phyloP scores from a whole-genome alignment of 2,329 filamentous ascomycete species.

The Diaporthe citriasiana region DNA sequence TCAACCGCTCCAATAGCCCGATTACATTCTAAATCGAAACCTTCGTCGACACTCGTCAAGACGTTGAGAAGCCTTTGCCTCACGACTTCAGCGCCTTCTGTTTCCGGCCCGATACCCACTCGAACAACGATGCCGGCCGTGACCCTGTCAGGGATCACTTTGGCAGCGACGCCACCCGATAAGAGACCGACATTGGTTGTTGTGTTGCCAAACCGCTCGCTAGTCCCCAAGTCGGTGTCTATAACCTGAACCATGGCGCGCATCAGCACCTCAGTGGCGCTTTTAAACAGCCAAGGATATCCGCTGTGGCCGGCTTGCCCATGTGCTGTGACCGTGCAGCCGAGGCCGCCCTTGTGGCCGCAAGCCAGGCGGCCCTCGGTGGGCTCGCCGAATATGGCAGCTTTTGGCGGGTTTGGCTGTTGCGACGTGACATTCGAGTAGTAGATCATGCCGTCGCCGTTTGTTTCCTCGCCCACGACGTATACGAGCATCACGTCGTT shows the following conservation, averaged over 20 bases:
- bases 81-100: conserved; percentile 66
- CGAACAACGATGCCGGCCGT: conserved; percentile 77
- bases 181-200: conserved; percentile 89
- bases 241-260: conserved; percentile 77
- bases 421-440: conserved; percentile 58
- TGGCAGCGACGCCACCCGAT: conserved; percentile 84
- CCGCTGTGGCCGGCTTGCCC: conserved; percentile 89
- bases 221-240: conserved; percentile 79
- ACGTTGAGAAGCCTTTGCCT: conserved; percentile 66
- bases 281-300: conserved; percentile 90
- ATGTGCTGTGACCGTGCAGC: conserved; percentile 75
- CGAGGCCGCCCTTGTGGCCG: conserved; percentile 89
- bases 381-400: conserved; percentile 90
- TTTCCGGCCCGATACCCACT: conserved; percentile 70
- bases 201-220: conserved; percentile 84
- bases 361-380: conserved; percentile 91
- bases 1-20: conserved; percentile 78
- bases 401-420: conserved; percentile 64
- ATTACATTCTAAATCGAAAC: conserved; percentile 72
- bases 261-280: conserved; percentile 85
- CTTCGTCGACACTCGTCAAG: conserved; percentile 68
- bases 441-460: conserved; percentile 82
- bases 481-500: conserved; percentile 72
- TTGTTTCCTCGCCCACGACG: conserved; percentile 86
- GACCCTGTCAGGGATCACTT: conserved; percentile 86